Conservation (phyloP, 306 rosid species). For the Inga oerstediana region DNA sequence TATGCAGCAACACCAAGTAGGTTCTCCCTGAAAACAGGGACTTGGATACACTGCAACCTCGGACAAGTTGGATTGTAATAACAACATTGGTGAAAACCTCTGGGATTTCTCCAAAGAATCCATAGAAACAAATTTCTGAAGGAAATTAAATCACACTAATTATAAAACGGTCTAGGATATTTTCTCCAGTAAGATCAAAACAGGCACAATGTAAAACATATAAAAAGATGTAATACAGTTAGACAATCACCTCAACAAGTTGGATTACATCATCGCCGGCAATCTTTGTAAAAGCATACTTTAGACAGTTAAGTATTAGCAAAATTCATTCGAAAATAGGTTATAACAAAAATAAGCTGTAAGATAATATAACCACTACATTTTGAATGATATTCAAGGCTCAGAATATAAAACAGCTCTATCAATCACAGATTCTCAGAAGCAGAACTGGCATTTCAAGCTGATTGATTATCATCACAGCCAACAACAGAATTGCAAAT, state of each 20-base stretch:
- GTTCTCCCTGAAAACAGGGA: constrained; percentile 51
- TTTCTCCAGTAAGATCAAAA: too few species aligned
- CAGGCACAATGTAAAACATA: background rate
- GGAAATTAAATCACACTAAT: background rate
- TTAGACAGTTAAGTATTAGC: background rate
- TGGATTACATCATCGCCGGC: constrained; percentile 54
- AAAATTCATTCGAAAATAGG: background rate
- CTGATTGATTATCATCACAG: constrained; percentile 69
- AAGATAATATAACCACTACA: background rate
- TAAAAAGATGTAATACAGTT: constrained; percentile 13
- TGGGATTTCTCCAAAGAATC: background rate
- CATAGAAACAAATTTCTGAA: background rate
- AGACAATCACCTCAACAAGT: constrained; percentile 41
- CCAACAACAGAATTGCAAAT: constrained; percentile 8
- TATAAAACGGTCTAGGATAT: background rate
- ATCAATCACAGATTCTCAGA: constrained; percentile 75
- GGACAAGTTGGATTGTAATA: constrained; percentile 56
- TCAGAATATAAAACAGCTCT: constrained; percentile 79
- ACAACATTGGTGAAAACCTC: constrained; percentile 27
- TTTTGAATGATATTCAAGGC: constrained; percentile 29
- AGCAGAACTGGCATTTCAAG: constrained; percentile 99
- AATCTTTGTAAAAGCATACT: background rate
- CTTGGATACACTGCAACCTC: constrained; percentile 45
- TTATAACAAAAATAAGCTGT: background rate
- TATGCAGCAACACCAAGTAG: constrained; percentile 49